A percentile compares a stretch with the other conserved stretches of the same genome.
These are phyloP conservation scores for Atkinsonella hypoxylon DNA, from an alignment of 2,329 filamentous ascomycete species.

Conservation along the genomic window DNA sequence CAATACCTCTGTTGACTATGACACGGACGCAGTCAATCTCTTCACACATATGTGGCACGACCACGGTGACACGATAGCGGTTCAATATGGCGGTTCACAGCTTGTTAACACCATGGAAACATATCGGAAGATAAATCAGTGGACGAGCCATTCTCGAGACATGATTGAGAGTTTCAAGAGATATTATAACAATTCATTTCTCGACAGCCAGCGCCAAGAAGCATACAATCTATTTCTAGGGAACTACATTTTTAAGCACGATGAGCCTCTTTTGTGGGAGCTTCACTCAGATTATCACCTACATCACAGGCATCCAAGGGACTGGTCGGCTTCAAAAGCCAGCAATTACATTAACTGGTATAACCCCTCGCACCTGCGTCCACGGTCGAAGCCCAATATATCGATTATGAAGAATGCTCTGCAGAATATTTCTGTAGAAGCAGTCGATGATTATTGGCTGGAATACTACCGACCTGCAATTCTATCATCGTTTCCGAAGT, in stretches of 20 bases:
- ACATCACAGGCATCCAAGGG: slow-evolving; percentile 74
- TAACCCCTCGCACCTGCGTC: slow-evolving; percentile 58
- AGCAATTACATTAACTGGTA: slow-evolving; percentile 86
- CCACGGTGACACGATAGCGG: slow-evolving; percentile 92
- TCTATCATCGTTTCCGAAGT: slow-evolving; percentile 79
- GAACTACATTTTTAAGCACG: slow-evolving; percentile 81
- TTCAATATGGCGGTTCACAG: slow-evolving; percentile 95
- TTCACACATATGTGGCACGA: slow-evolving; percentile 99
- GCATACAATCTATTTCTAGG: slow-evolving; percentile 96
- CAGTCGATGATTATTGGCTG: slow-evolving; percentile 90
- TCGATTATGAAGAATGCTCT: slow-evolving; percentile 25
- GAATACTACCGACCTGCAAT: slow-evolving; percentile 90
- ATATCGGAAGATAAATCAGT: slow-evolving; percentile 97
- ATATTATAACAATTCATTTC: slow-evolving; percentile 97
- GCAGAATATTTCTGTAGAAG: slow-evolving; percentile 36
- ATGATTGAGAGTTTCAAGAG: slow-evolving; percentile 99
- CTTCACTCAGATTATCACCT: slow-evolving; percentile 90
- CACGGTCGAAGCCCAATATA: slow-evolving; percentile 41
- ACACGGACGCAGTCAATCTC: slow-evolving; percentile 89
- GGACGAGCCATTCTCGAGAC: slow-evolving; percentile 92
- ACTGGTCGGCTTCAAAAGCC: slow-evolving; percentile 49
- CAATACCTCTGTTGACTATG: slow-evolving; percentile 71
- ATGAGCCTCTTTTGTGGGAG: slow-evolving; percentile 95
- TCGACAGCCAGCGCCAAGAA: slow-evolving; percentile 95
- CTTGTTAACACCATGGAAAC: slow-evolving; percentile 99